Percentiles rank a stretch among this genome's conserved stretches.
Evolutionary conservation across 305 asterid genomes (phyloP).

Genomic region (Fraxinus greggii): DNA sequence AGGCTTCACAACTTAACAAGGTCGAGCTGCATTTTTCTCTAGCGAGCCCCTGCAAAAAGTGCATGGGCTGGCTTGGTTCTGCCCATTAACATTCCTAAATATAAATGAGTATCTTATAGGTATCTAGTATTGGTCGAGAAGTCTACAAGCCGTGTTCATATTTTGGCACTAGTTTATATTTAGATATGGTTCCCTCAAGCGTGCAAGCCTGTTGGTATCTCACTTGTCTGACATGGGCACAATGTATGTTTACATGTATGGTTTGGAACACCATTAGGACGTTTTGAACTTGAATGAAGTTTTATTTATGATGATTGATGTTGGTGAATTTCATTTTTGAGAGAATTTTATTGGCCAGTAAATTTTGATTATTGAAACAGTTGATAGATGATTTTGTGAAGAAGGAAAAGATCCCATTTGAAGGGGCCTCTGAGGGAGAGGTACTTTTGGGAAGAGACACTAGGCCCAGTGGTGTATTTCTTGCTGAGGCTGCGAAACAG

Average conservation of each 20-base stretch:
- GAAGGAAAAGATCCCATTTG: slow-evolving; percentile 59
- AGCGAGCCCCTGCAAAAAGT: not conserved
- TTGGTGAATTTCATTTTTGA: not conserved
- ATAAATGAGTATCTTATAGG: not conserved
- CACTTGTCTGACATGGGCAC: not conserved
- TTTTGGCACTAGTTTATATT: not conserved
- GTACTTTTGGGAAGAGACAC: slow-evolving; percentile 86
- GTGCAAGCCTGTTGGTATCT: not conserved
- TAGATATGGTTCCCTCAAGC: not conserved
- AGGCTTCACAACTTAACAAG: no score
- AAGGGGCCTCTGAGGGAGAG: slow-evolving; percentile 42
- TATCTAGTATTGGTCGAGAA: not conserved
- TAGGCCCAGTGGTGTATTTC: slow-evolving; percentile 80
- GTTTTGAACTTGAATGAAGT: slow-evolving; percentile 11
- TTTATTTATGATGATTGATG: not conserved
- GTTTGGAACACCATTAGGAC: not conserved
- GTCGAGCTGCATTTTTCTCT: not conserved
- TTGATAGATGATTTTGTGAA: slow-evolving; percentile 60
- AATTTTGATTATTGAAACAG: slow-evolving; percentile 38
- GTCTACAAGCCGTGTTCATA: not conserved
- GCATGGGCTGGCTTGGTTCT: not conserved
- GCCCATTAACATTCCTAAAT: not conserved
- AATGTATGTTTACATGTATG: not conserved
- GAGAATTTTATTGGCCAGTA: not conserved
- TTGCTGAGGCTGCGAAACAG: slow-evolving; percentile 69